These are phyloP conservation scores for Xylaria scruposa DNA, from an alignment of 495 filamentous ascomycete genomes.

Conservation along the genomic window DNA sequence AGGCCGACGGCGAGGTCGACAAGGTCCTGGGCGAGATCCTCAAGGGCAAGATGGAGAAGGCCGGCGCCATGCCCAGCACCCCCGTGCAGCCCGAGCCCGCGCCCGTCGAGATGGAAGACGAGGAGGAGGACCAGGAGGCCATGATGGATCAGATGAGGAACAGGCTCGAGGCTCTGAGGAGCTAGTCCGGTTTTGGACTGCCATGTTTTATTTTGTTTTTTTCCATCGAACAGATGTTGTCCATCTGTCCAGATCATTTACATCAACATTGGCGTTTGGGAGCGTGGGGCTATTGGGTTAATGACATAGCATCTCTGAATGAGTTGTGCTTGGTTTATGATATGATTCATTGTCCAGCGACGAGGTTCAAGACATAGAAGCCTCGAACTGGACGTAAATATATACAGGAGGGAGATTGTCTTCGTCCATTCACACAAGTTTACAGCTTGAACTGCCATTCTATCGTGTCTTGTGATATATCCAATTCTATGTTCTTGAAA, in stretches of 20 bases:
- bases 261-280: constrained; percentile 38
- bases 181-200: constrained; percentile 53
- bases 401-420: constrained; percentile 30
- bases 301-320: constrained; percentile 25
- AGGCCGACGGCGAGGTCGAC: constrained; percentile 89
- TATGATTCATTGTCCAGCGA: constrained; percentile 12
- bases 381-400: constrained; percentile 21
- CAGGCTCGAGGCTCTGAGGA: constrained; percentile 87
- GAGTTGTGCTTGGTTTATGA: constrained; percentile 20
- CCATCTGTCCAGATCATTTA: constrained; percentile 19
- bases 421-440: not conserved
- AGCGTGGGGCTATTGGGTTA: constrained; percentile 31
- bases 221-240: constrained; percentile 5
- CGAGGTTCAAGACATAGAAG: not conserved
- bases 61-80: constrained; percentile 60
- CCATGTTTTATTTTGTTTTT: not conserved
- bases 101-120: constrained; percentile 66
- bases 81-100: constrained; percentile 57
- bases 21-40: constrained; percentile 90
- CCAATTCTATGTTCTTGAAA: not conserved
- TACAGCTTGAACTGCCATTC: not conserved
- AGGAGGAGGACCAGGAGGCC: constrained; percentile 83
- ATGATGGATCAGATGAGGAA: constrained; percentile 94
- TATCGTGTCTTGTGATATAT: not conserved
- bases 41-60: constrained; percentile 76